These are phyloP conservation scores for Beauveria australis DNA, from an alignment of 2,329 filamentous ascomycete genomes.

Conservation along the genomic window DNA sequence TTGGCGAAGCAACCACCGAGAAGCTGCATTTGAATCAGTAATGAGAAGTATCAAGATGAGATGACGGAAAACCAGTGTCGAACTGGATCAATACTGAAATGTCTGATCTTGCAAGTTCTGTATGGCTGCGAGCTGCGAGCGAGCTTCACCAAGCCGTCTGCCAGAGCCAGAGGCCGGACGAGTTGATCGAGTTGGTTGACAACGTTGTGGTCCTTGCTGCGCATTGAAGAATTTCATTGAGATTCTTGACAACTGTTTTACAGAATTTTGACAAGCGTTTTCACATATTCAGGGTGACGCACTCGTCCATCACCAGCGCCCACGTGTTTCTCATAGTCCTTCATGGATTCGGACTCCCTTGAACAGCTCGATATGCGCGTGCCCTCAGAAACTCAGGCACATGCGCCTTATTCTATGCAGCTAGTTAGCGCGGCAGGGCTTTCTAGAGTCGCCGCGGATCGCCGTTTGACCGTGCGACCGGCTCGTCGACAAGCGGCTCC, in stretches of 20 bases:
- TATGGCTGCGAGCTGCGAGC: conserved; percentile 1
- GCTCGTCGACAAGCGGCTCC: neutral
- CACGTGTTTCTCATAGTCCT: neutral
- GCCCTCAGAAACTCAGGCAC: neutral
- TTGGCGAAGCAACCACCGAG: neutral
- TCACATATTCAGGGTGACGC: neutral
- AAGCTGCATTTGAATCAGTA: neutral
- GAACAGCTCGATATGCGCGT: neutral
- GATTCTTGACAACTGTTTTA: neutral
- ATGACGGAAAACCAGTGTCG: no score
- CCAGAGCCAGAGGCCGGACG: neutral
- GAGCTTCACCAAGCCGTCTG: neutral
- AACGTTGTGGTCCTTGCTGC: neutral
- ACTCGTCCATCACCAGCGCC: neutral
- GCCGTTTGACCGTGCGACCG: neutral
- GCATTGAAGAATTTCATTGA: neutral
- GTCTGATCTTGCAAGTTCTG: neutral
- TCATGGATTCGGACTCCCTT: neutral
- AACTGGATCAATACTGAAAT: neutral
- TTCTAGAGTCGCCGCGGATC: neutral
- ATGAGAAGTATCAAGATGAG: no score
- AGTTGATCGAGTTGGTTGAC: neutral
- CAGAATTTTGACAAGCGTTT: neutral
- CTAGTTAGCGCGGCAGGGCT: no score
- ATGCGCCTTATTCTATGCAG: neutral